Conservation (phyloP, 2,329 filamentous ascomycete genomes). For the Fusarium subglutinans region DNA sequence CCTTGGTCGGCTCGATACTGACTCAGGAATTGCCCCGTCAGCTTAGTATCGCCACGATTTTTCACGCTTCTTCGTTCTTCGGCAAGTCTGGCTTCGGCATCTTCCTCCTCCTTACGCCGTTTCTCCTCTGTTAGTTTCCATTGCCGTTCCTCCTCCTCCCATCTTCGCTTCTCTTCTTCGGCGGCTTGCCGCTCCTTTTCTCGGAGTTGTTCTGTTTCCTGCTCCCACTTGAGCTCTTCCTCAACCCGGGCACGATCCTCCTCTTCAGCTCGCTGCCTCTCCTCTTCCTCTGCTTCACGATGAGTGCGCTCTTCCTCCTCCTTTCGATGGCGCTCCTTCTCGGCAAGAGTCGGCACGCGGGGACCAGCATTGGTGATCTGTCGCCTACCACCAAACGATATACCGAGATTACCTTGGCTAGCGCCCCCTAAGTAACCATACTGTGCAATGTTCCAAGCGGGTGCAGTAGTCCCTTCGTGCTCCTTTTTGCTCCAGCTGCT, state of each 20-base stretch:
- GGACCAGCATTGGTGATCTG: constrained; percentile 91
- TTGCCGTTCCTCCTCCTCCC: constrained; percentile 79
- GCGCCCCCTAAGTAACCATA: constrained; percentile 99
- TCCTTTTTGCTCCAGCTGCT: constrained; percentile 91
- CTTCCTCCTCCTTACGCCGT: constrained; percentile 76
- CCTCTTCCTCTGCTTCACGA: constrained; percentile 62
- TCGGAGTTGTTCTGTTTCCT: constrained; percentile 68
- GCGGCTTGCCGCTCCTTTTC: constrained; percentile 69
- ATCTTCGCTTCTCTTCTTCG: constrained; percentile 75
- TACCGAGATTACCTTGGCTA: constrained; percentile 93
- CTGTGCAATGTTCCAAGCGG: constrained; percentile 98
- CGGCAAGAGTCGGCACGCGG: constrained; percentile 79
- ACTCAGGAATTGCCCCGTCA: constrained; percentile 86
- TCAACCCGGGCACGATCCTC: constrained; percentile 71
- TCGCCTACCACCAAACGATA: constrained; percentile 88
- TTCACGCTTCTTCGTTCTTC: constrained; percentile 72
- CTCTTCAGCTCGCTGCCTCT: constrained; percentile 61
- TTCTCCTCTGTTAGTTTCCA: constrained; percentile 83
- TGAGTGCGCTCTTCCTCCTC: constrained; percentile 70
- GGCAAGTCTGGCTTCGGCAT: constrained; percentile 72
- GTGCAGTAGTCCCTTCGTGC: constrained; percentile 82
- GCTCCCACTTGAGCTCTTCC: constrained; percentile 74
- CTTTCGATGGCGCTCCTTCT: constrained; percentile 78
- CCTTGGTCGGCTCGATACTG: constrained; percentile 80
- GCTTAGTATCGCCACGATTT: constrained; percentile 70